Base-by-base conservation (phyloP, 163 green algal genomes). In the Picocystis sp. region DNA sequence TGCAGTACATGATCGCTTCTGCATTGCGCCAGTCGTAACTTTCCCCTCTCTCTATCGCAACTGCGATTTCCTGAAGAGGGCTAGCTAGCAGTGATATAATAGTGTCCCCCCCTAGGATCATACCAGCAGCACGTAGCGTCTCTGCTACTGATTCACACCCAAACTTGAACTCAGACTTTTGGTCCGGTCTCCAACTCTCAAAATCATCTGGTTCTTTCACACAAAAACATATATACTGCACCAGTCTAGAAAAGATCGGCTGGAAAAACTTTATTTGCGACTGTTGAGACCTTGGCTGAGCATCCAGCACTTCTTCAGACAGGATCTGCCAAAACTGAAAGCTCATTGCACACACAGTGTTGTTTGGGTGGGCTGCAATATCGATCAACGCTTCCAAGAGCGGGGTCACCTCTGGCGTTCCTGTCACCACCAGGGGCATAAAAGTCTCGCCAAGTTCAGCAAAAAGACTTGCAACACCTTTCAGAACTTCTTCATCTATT, bases 271-370 rank as follows among this genome's bases (percentile, higher is more conserved):
- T 47, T 0, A 68, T 45, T 3, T 60, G 60, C 5, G 54, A 12
- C 57, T 50, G 44, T 50, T 50, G 44, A 9, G 6, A 23, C 44
- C 44, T 50, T 11, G 22, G 8, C 44, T 33, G 34, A 53, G 61
- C 29, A 85, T 67, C 14, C 67, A 60, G 2, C 63, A 86, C 60
- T 19, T 66, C 54, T 12, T 57, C 57, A 2, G 71, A 54, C 6
- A 93, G 65, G 52, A 76, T 69, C 64, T 92, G 77, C 86, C 86
- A 95, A 69, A 95, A 95, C 63, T 81, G 84, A 70, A 93, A 95
- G 38, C 68, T 80, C 55, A 89, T 91, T 53, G 66, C 64, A 56
- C 59, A 73, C 45, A 95, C 82, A 41, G 53, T 50, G 43, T 81
- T 66, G 50, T 93, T 78, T 1, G 83, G 82, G 59, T 92, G 75